These are phyloP conservation scores for Xylaria sp. DNA, from an alignment of 2,329 filamentous ascomycete genomes.

Conservation along the genomic window DNA sequence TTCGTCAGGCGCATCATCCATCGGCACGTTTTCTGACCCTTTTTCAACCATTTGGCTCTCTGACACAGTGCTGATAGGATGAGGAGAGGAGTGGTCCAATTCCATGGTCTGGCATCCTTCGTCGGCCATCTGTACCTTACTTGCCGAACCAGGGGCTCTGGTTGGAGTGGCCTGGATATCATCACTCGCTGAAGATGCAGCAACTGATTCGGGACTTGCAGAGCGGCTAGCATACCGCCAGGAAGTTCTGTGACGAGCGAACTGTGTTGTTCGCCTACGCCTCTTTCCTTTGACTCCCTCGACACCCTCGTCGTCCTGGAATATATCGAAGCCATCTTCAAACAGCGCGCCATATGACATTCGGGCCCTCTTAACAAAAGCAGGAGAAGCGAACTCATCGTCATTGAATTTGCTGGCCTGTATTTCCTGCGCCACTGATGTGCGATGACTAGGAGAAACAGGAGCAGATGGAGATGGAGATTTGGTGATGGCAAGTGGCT, in stretches of 20 bases:
- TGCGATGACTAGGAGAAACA: conserved; percentile 16
- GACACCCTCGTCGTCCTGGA: conserved; percentile 74
- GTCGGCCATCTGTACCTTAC: conserved; percentile 50
- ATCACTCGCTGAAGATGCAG: conserved; percentile 17
- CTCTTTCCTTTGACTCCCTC: conserved; percentile 68
- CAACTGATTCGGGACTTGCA: conserved; percentile 70
- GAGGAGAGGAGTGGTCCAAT: conserved; percentile 44
- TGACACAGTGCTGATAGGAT: conserved; percentile 26
- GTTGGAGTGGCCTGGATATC: conserved; percentile 38
- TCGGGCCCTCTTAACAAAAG: conserved; percentile 78
- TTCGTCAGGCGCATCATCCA: background rate
- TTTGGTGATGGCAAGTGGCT: background rate
- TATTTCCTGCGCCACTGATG: conserved; percentile 50
- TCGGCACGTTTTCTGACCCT: background rate
- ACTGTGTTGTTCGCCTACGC: conserved; percentile 76
- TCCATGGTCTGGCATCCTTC: conserved; percentile 56
- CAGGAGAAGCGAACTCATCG: conserved; percentile 78
- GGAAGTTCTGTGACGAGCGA: conserved; percentile 71
- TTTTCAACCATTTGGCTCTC: conserved; percentile 13
- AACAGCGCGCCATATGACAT: conserved; percentile 76
- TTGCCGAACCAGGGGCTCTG: conserved; percentile 38
- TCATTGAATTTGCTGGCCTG: conserved; percentile 53
- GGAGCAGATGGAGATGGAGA: conserved; percentile 10
- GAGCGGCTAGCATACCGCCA: conserved; percentile 82
- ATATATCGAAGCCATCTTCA: conserved; percentile 72